phyloP scores from a whole-genome alignment of 176 grass and related monocot species.

The Musa acuminata region DNA sequence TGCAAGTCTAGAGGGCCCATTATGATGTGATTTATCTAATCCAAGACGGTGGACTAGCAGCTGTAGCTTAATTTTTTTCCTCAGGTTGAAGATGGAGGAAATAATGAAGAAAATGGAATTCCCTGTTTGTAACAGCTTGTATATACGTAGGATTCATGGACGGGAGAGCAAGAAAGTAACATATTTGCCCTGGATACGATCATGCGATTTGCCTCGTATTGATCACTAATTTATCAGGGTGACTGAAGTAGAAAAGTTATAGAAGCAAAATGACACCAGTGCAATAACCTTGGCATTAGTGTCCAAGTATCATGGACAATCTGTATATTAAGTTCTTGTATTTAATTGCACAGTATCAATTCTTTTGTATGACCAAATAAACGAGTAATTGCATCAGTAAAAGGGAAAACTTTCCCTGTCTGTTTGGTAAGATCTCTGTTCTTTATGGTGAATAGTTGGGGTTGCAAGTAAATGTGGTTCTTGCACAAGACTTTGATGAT shows the following conservation, averaged over 20 bases:
- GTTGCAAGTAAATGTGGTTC: too few species aligned
- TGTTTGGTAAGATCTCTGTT: too few species aligned
- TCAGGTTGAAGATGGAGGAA: not conserved
- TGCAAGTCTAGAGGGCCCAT: not conserved
- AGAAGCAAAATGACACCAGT: not conserved
- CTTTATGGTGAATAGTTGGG: too few species aligned
- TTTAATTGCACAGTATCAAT: not conserved
- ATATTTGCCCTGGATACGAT: not conserved
- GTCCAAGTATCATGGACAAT: slow-evolving; percentile 1
- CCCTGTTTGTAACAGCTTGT: not conserved
- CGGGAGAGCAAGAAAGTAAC: not conserved
- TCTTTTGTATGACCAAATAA: slow-evolving; percentile 2
- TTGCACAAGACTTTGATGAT: too few species aligned
- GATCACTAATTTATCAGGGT: not conserved
- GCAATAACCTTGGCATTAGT: not conserved
- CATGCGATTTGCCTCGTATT: not conserved
- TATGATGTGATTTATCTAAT: not conserved
- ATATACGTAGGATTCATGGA: not conserved
- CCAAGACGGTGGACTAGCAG: not conserved
- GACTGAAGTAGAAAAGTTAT: not conserved
- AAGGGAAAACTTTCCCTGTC: too few species aligned
- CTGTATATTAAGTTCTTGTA: not conserved
- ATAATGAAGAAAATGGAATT: too few species aligned
- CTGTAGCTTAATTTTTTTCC: not conserved
- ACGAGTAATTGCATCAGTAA: too few species aligned